Conservation (phyloP, 2,329 filamentous ascomycete species). For the Sclerotinia spermophila region DNA sequence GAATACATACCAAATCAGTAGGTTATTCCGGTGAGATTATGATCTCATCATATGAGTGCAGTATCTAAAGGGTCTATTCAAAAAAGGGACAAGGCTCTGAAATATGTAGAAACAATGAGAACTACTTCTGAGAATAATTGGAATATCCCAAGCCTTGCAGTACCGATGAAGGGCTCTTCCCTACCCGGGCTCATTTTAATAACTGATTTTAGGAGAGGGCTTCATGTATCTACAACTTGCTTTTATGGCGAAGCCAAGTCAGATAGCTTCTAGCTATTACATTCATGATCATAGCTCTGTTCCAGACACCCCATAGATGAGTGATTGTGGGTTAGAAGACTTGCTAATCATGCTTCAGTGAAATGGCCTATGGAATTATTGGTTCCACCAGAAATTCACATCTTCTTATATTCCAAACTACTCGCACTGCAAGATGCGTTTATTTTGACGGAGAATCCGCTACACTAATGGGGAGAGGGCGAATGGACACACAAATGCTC, state of each 20-base stretch:
- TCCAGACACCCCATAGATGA: background rate
- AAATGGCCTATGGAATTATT: constrained; percentile 54
- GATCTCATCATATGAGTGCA: background rate
- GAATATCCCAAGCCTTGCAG: background rate
- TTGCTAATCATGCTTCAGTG: constrained; percentile 32
- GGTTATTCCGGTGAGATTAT: background rate
- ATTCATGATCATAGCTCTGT: background rate
- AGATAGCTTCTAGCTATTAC: background rate
- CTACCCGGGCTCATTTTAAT: background rate
- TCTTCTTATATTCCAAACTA: constrained; percentile 49
- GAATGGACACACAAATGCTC: constrained; percentile 49
- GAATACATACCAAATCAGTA: background rate
- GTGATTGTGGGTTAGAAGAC: background rate
- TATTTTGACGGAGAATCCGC: constrained; percentile 52
- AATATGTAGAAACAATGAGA: background rate
- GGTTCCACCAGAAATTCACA: constrained; percentile 43
- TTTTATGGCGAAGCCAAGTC: background rate
- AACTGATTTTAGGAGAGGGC: no score
- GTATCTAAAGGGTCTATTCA: background rate
- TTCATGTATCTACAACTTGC: background rate
- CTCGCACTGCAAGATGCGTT: constrained; percentile 41
- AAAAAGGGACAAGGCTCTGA: no score
- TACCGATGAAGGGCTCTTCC: background rate
- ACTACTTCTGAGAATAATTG: background rate
- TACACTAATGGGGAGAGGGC: constrained; percentile 45